Percentiles rank a stretch among this genome's conserved stretches.
Conservation (phyloP, 768 basidiomycete genomes). For the Mycena crocata region DNA sequence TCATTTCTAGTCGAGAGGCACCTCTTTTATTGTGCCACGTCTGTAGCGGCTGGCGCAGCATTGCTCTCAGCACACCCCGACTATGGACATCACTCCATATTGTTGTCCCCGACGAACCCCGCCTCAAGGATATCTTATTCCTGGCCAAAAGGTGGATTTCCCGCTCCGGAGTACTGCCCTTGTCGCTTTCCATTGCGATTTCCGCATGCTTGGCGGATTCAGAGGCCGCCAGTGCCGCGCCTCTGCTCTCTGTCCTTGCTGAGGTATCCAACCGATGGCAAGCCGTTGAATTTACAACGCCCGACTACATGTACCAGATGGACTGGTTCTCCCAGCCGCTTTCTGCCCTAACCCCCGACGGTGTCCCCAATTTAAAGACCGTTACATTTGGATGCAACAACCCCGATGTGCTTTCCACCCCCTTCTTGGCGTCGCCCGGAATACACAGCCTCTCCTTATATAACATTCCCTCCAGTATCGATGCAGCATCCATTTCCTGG, state of each 20-base stretch:
- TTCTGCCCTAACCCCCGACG: not conserved
- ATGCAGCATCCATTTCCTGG: not conserved
- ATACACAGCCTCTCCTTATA: no score
- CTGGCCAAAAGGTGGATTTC: not conserved
- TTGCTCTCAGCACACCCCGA: constrained; percentile 35
- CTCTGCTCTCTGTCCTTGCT: not conserved
- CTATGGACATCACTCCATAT: constrained; percentile 40
- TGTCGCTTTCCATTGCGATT: not conserved
- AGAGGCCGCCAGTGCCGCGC: not conserved
- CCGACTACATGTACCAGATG: not conserved
- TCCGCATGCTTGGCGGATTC: not conserved
- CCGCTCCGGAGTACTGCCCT: not conserved
- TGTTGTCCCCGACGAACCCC: not conserved
- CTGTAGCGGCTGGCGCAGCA: constrained; percentile 35
- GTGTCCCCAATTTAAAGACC: not conserved
- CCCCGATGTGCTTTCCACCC: not conserved
- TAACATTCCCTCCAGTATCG: not conserved
- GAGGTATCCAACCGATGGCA: constrained; percentile 1
- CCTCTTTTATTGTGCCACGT: constrained; percentile 38
- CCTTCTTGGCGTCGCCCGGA: no score
- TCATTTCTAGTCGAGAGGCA: constrained; percentile 24
- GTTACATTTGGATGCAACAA: not conserved
- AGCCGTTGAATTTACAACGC: not conserved
- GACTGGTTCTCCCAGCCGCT: not conserved
- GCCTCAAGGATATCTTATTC: not conserved